Evolutionary conservation across 108 stramenopile genomes (phyloP).

Genomic region (Skeletonema marinoi): DNA sequence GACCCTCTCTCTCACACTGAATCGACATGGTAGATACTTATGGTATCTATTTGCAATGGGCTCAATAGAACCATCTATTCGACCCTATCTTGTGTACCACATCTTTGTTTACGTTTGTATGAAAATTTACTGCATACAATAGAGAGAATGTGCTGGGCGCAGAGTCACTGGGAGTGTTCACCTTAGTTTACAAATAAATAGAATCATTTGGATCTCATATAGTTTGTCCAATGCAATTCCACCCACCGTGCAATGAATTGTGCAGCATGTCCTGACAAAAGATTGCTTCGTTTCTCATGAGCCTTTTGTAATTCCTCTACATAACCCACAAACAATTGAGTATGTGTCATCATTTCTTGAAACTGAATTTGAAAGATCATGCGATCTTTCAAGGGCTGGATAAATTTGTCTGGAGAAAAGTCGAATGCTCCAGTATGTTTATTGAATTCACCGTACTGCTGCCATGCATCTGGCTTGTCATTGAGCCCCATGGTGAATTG

Average conservation of each 20-base stretch:
- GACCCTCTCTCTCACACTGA: too few relatives aligned
- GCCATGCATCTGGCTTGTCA: slow-evolving; percentile 52
- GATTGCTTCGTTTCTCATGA: slow-evolving; percentile 27
- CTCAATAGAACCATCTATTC: too few relatives aligned
- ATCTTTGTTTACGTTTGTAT: too few relatives aligned
- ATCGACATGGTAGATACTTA: too few relatives aligned
- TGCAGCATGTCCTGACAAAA: slow-evolving; percentile 31
- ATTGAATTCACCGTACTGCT: slow-evolving; percentile 53
- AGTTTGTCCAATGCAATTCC: slow-evolving; percentile 25
- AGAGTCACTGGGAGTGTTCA: too few relatives aligned
- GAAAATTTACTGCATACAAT: too few relatives aligned
- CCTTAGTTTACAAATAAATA: neutral
- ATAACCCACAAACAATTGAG: slow-evolving; percentile 51
- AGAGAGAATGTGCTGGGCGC: too few relatives aligned
- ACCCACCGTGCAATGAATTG: slow-evolving; percentile 39
- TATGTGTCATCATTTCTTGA: slow-evolving; percentile 58
- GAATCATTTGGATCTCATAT: neutral
- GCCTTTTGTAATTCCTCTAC: slow-evolving; percentile 42
- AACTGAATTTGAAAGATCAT: slow-evolving; percentile 56
- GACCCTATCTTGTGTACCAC: too few relatives aligned
- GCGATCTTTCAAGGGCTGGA: slow-evolving; percentile 50
- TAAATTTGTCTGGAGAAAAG: slow-evolving; percentile 50
- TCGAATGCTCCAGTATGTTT: slow-evolving; percentile 45
- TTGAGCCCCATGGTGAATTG: slow-evolving; percentile 32
- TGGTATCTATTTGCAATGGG: too few relatives aligned